These are phyloP conservation scores for Colletotrichum navitas DNA, from an alignment of 2,329 filamentous ascomycete genomes.

Conservation along the genomic window DNA sequence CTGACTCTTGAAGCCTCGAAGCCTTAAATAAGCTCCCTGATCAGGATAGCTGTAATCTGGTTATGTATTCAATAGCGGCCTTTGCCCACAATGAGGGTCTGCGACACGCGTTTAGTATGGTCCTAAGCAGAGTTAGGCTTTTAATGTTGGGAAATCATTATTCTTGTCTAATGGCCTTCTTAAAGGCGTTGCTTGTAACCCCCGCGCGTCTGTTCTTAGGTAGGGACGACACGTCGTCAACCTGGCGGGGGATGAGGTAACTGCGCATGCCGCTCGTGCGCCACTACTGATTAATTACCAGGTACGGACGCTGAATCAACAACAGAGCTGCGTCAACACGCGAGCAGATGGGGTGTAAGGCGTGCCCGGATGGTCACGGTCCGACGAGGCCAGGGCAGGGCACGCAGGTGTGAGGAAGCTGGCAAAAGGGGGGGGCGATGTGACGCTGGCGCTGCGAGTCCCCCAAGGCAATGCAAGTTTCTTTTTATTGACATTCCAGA, in stretches of 20 bases:
- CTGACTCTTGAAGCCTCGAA: no score
- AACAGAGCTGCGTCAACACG: not conserved
- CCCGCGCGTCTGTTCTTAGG: no score
- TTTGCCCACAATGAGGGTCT: no score
- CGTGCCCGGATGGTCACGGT: conserved; percentile 11
- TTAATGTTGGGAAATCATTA: no score
- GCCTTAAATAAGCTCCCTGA: no score
- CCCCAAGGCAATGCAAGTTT: not conserved
- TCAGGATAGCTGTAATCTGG: no score
- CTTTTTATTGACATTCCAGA: not conserved
- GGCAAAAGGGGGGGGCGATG: not conserved
- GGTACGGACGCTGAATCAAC: conserved; percentile 11
- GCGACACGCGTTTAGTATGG: no score
- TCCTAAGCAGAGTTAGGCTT: no score
- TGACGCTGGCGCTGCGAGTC: conserved; percentile 5
- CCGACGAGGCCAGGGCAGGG: not conserved
- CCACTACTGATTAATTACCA: not conserved
- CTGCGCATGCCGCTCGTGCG: not conserved
- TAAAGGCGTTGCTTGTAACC: no score
- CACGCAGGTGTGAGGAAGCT: not conserved
- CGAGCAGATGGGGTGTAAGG: conserved; percentile 16
- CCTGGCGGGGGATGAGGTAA: conserved; percentile 13
- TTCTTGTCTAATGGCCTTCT: no score
- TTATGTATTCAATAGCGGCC: no score
- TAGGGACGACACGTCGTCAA: conserved; percentile 12